Conservation (phyloP, 2,329 filamentous ascomycete species). For the Cylindrodendrum hubeiense region DNA sequence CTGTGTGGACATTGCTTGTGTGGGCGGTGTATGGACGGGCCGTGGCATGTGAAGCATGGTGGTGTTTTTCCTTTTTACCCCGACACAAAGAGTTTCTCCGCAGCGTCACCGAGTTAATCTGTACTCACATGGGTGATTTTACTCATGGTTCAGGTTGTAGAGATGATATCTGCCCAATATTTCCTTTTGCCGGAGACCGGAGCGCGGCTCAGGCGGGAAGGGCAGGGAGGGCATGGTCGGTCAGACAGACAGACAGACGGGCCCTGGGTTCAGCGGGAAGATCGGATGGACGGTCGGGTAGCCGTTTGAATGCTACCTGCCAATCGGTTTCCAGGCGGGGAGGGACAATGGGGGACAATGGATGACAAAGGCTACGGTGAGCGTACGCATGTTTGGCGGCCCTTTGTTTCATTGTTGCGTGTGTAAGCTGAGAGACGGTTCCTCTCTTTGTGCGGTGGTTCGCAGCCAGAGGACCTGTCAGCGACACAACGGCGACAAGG, state of each 20-base stretch:
- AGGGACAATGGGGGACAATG: no score
- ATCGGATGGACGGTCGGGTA: slow-evolving; percentile 19
- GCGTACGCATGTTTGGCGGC: not conserved
- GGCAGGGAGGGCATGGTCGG: not conserved
- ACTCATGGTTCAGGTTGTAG: not conserved
- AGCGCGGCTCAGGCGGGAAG: slow-evolving; percentile 17
- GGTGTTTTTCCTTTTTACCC: not conserved
- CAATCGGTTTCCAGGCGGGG: not conserved
- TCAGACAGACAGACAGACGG: slow-evolving; percentile 8
- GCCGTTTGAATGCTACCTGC: not conserved
- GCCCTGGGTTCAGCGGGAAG: slow-evolving; percentile 18
- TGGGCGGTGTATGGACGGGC: not conserved
- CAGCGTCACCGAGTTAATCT: not conserved
- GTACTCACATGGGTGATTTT: not conserved
- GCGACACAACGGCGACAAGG: not conserved
- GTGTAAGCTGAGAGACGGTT: not conserved
- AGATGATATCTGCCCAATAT: no score
- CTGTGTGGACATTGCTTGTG: not conserved
- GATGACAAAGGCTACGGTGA: not conserved
- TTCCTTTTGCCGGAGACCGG: not conserved
- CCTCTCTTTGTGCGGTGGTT: not conserved
- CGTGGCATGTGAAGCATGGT: not conserved
- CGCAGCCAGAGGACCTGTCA: not conserved
- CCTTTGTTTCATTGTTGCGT: not conserved
- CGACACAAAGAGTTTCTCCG: not conserved